Conservation (phyloP, 163 green algal genomes). For the Prototheca cutis region DNA sequence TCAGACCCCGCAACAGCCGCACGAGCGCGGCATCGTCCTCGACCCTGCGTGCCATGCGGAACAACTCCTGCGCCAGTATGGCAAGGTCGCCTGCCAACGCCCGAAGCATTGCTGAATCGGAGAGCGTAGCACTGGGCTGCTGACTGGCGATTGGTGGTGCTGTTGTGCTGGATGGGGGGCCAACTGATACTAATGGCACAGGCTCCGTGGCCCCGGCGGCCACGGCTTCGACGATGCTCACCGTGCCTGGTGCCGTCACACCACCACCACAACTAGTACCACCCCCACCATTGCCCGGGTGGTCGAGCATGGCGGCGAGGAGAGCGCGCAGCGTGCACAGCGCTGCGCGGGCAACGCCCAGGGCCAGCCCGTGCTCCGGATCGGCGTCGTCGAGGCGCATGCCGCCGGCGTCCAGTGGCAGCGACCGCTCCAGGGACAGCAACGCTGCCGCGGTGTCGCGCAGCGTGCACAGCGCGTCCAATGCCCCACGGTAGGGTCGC, state of each 20-base stretch:
- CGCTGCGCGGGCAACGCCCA: not conserved
- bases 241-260: too few relatives aligned
- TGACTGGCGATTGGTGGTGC: too few relatives aligned
- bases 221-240: too few relatives aligned
- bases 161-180: not conserved
- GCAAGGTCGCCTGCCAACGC: not conserved
- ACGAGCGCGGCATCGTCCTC: not conserved
- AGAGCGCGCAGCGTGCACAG: not conserved
- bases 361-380: not conserved
- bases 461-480: not conserved
- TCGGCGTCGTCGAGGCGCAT: not conserved
- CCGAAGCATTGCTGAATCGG: not conserved
- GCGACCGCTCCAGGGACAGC: not conserved
- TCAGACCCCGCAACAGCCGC: not conserved
- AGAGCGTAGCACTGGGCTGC: too few relatives aligned
- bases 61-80: not conserved
- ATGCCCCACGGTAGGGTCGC: too few relatives aligned
- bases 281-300: too few relatives aligned
- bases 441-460: not conserved
- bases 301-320: too few relatives aligned
- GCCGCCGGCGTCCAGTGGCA: not conserved
- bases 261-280: too few relatives aligned
- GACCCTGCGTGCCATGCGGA: not conserved
- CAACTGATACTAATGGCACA: not conserved
- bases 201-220: not conserved